Evolutionary conservation across 106 monocot species (phyloP), one percentile per base, ranked within the genome.

Genomic region (Dioscorea zingiberensis): DNA sequence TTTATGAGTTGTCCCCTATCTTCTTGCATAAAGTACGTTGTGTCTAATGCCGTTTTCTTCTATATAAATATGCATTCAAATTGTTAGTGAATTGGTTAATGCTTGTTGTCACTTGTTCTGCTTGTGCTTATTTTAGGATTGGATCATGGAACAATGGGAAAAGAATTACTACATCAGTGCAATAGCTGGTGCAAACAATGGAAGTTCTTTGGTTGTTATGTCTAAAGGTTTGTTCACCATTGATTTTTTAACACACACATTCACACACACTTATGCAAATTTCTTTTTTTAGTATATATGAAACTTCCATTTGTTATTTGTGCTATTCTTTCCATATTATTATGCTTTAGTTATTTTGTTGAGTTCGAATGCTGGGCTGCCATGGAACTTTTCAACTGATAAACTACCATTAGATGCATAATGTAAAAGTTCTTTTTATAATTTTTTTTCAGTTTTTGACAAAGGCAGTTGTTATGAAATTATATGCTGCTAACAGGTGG

Each of bases 141-240:
- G 94, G 94, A 94, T 94, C 68, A 94, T 94, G 94, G 94, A 91
- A 47, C 94, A 94, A 25, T 91, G 94, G 90, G 94, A 94, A 69
- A 94, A 91, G 68, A 94, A 83, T 69, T 94, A 78, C 60, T 94
- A 91, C 60, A 94, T 94, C 44, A 94, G 84, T 73, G 79, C 90
- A 59, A 87, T 94, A 58, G 94, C 91, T 75, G 94, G 94, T 71
- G 77, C 94, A 71, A 71, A 46, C 25, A 94, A 91, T 83, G 94
- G 94, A 21, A 94, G 91, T 73, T 94, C 94, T 21, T 80, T 94
- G 69, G 94, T 94, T 54, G 90, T 94, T 22, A 94, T 94, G 94
- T 94, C 94, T 19, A 94, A 87, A 87, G 94, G 94, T 90, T 44
- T 70, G 82, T 80, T 17, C 55, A 21, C 4, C 46, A 47, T 44